A percentile compares a stretch with the other conserved stretches of the same genome.
These are phyloP conservation scores for Nakazawaea wickerhamii DNA, from an alignment of 805 yeast species.

Conservation along the genomic window DNA sequence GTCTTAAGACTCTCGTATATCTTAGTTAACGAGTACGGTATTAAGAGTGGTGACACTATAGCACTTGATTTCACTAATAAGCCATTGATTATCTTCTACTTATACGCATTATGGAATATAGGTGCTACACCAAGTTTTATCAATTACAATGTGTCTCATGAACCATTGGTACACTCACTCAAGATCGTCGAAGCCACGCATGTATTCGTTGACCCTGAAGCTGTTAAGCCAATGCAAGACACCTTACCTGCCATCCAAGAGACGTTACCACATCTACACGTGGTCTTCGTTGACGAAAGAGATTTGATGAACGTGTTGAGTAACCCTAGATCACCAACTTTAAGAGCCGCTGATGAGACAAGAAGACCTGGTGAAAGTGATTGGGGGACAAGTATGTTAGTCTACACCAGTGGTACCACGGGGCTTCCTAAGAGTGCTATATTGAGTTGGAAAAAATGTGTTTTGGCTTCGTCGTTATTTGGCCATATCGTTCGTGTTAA, in stretches of 20 bases:
- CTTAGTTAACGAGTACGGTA: slow-evolving; percentile 56
- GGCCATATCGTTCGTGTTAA: slow-evolving; percentile 61
- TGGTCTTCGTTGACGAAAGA: slow-evolving; percentile 48
- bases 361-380: slow-evolving; percentile 57
- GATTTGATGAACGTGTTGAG: slow-evolving; percentile 33
- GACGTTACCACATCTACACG: slow-evolving; percentile 32
- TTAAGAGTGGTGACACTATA: slow-evolving; percentile 61
- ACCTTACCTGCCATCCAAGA: slow-evolving; percentile 32
- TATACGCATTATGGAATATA: slow-evolving; percentile 87
- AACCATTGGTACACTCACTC: slow-evolving; percentile 76
- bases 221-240: slow-evolving; percentile 45
- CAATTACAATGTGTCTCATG: slow-evolving; percentile 71
- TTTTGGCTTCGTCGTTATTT: slow-evolving; percentile 64
- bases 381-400: slow-evolving; percentile 61
- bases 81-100: slow-evolving; percentile 71
- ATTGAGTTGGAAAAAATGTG: slow-evolving; percentile 84
- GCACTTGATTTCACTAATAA: slow-evolving; percentile 78
- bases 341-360: slow-evolving; percentile 49
- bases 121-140: slow-evolving; percentile 88
- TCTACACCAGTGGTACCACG: slow-evolving; percentile 92
- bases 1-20: slow-evolving; percentile 63
- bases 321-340: slow-evolving; percentile 37
- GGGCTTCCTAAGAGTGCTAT: slow-evolving; percentile 93
- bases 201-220: slow-evolving; percentile 72
- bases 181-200: slow-evolving; percentile 58